Percentiles rank a stretch among this genome's conserved stretches.
These are phyloP conservation scores for Plasmodium vinckei DNA, from an alignment of 169 alveolate genomes.

Conservation along the genomic window DNA sequence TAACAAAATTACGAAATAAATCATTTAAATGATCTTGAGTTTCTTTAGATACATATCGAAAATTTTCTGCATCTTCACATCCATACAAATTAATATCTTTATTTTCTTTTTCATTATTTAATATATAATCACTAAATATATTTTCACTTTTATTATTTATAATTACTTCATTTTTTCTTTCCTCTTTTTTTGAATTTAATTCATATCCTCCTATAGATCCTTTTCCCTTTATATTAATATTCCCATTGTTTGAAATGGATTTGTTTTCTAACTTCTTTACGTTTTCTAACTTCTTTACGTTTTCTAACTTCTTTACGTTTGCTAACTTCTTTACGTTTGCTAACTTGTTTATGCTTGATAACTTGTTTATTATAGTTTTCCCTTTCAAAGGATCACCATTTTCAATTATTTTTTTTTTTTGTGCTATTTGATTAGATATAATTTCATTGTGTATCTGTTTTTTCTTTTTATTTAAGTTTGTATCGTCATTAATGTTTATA, in stretches of 20 bases:
- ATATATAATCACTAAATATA: no score
- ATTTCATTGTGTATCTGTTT: neutral
- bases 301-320: neutral
- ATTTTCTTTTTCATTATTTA: neutral
- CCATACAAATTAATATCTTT: neutral
- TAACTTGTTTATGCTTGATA: no score
- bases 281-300: neutral
- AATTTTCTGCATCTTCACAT: neutral
- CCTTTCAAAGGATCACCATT: neutral
- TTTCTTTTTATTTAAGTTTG: neutral
- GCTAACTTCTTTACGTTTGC: neutral
- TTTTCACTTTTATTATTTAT: neutral
- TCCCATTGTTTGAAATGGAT: neutral
- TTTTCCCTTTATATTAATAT: neutral
- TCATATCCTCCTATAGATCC: neutral
- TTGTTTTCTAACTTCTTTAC: neutral
- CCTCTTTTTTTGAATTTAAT: neutral
- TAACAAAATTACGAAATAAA: constrained; percentile 41
- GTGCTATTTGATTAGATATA: neutral
- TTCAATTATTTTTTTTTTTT: neutral
- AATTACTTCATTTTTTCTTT: neutral
- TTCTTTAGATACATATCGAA: constrained; percentile 35
- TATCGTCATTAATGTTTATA: neutral
- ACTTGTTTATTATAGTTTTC: neutral
- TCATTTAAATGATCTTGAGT: constrained; percentile 41